Percentiles rank a stretch among this genome's conserved stretches.
phyloP scores from a whole-genome alignment of 805 yeast species.

The Suhomyces pyralidae region DNA sequence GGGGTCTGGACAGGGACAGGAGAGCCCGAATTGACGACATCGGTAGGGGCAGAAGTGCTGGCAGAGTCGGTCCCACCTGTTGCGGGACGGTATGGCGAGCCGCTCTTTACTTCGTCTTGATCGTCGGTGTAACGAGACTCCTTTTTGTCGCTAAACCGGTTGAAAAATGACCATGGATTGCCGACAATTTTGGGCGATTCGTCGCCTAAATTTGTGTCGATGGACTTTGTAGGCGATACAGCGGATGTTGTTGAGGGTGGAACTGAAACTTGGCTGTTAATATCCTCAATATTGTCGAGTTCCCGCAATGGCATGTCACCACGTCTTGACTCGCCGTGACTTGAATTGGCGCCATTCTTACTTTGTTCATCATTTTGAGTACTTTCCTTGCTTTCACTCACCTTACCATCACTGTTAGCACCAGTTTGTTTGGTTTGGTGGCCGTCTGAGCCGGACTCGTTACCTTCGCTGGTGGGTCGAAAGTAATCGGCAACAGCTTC shows the following conservation, averaged over 20 bases:
- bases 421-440: not conserved
- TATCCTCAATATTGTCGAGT: not conserved
- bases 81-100: constrained; percentile 7
- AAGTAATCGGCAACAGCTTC: not conserved
- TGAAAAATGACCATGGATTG: constrained; percentile 34
- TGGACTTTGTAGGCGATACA: not conserved
- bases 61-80: not conserved
- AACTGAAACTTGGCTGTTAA: not conserved
- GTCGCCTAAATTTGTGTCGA: not conserved
- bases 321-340: not conserved
- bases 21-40: not conserved
- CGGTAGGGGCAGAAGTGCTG: not conserved
- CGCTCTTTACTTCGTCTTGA: constrained; percentile 25
- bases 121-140: constrained; percentile 32
- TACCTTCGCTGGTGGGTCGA: not conserved
- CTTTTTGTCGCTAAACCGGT: constrained; percentile 24
- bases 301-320: not conserved
- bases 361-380: not conserved
- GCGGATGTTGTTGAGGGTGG: not conserved
- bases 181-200: constrained; percentile 24
- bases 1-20: not conserved
- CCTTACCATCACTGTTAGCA: not conserved
- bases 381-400: not conserved
- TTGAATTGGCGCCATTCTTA: not conserved
- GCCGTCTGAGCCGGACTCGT: not conserved